Percentiles rank a stretch among this genome's conserved stretches.
phyloP scores from a whole-genome alignment of 1,284 basidiomycete species.

The Coniophora puteana region DNA sequence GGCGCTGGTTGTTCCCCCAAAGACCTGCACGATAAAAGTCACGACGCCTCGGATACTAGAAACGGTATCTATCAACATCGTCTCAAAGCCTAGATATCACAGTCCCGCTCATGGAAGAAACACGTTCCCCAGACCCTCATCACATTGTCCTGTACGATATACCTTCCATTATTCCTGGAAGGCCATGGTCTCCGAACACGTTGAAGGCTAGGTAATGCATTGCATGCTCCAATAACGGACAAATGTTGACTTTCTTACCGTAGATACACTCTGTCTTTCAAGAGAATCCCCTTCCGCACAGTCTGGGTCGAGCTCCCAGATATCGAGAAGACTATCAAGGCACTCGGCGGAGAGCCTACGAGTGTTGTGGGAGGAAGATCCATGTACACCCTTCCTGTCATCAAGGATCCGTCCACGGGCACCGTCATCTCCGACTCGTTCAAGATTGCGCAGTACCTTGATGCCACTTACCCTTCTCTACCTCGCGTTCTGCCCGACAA shows the following conservation, averaged over 20 bases:
- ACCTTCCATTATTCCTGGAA: constrained; percentile 20
- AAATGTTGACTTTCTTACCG: too few relatives aligned
- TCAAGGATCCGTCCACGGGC: constrained; percentile 18
- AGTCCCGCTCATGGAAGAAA: too few relatives aligned
- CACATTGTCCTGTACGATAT: constrained; percentile 27
- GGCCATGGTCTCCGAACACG: constrained; percentile 20
- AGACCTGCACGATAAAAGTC: too few relatives aligned
- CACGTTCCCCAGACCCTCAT: too few relatives aligned
- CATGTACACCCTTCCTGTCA: constrained; percentile 27
- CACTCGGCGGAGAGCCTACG: constrained; percentile 24
- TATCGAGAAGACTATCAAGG: constrained; percentile 21
- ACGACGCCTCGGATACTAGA: too few relatives aligned
- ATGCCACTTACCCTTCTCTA: constrained; percentile 33
- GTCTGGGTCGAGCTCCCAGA: constrained; percentile 29
- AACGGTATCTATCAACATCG: too few relatives aligned
- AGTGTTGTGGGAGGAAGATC: too few relatives aligned
- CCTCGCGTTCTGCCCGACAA: constrained; percentile 28
- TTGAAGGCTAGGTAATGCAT: constrained; percentile 21
- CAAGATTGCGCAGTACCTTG: constrained; percentile 35
- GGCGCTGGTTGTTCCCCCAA: too few relatives aligned
- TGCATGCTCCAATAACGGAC: too few relatives aligned
- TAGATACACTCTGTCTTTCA: constrained; percentile 26
- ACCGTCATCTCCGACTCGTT: constrained; percentile 26
- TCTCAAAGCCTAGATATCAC: too few relatives aligned
- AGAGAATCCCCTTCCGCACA: constrained; percentile 26